These are phyloP conservation scores for Mentha longifolia DNA, from an alignment of 257 asterid species.

Conservation along the genomic window DNA sequence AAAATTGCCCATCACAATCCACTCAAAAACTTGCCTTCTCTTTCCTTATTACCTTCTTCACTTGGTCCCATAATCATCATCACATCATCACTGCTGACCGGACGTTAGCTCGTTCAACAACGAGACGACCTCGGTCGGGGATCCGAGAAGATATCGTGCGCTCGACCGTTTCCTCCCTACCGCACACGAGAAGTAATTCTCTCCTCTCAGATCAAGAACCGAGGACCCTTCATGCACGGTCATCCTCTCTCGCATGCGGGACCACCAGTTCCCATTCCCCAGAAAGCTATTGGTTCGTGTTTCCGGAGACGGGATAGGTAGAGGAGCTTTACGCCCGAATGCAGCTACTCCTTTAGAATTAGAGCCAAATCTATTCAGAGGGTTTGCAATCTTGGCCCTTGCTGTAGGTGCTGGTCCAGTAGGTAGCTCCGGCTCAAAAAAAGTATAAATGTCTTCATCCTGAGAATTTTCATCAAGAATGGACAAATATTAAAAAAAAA, in stretches of 20 bases:
- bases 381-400: slow-evolving; percentile 55
- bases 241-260: slow-evolving; percentile 58
- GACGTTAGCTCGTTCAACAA: slow-evolving; percentile 62
- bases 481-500: neutral
- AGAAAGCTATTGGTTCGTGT: slow-evolving; percentile 42
- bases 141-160: slow-evolving; percentile 78
- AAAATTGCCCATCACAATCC: slow-evolving; percentile 18
- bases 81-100: slow-evolving; percentile 12
- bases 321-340: slow-evolving; percentile 44
- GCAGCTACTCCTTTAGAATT: slow-evolving; percentile 48
- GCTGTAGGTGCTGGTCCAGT: slow-evolving; percentile 46
- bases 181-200: slow-evolving; percentile 90
- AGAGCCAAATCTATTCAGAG: slow-evolving; percentile 42
- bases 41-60: no score
- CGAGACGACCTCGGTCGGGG: slow-evolving; percentile 75
- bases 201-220: slow-evolving; percentile 84
- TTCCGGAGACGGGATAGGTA: slow-evolving; percentile 42
- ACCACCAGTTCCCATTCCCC: slow-evolving; percentile 63
- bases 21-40: no score
- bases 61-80: no score
- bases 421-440: slow-evolving; percentile 92
- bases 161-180: slow-evolving; percentile 75
- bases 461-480: slow-evolving; percentile 28
- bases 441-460: slow-evolving; percentile 88
- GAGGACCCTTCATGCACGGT: slow-evolving; percentile 84